Base-by-base conservation (phyloP, 108 stramenopile genomes). In the Schizochytrium sp. region DNA sequence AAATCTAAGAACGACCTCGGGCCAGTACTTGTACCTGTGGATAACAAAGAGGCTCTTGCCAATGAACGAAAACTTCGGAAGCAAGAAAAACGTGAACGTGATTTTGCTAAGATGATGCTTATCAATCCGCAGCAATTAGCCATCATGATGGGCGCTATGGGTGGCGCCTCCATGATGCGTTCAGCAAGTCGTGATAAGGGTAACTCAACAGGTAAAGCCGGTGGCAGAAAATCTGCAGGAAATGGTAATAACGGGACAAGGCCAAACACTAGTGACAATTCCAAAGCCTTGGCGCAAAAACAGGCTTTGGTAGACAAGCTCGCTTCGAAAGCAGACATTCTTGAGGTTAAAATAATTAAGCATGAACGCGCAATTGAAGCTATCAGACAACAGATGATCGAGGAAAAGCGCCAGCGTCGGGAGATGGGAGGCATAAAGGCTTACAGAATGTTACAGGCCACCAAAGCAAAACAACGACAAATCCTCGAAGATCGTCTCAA, bases 341-440 rank as follows among this genome's bases (percentile, higher is more conserved):
- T 83, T 15, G 76, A 83, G 28, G n/a, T 83, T 40, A 49, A 55
- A 53, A 47, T 83, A 5, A 83, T 83, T 53, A 83, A 55, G 3
- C 76, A 83, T 5, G 3, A 46, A 1, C 76, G 53, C 50, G 50
- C 47, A 28, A 55, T 83, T 0, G 76, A 83, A 53, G 40, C 12
- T 38, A 40, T 83, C 5, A 47, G 76, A 15, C 10, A 3, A 38
- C 47, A 83, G 76, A 83, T 83, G 76, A 53, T 83, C 17, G 76
- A 83, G 28, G 76, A 83, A 55, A 83, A 83, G n/a, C 8, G 76
- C 3, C 93, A 93, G 76, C 93, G 95, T 28, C 91, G 90, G 59
- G 73, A 93, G 87, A 96, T 95, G 95, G 96, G 96, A 47, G 96
- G 96, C 40, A 93, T 95, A 41, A 95, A 96, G 89, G 96, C 96